Conservation (phyloP, 2,329 filamentous ascomycete genomes). For the Sporothrix dimorphospora region DNA sequence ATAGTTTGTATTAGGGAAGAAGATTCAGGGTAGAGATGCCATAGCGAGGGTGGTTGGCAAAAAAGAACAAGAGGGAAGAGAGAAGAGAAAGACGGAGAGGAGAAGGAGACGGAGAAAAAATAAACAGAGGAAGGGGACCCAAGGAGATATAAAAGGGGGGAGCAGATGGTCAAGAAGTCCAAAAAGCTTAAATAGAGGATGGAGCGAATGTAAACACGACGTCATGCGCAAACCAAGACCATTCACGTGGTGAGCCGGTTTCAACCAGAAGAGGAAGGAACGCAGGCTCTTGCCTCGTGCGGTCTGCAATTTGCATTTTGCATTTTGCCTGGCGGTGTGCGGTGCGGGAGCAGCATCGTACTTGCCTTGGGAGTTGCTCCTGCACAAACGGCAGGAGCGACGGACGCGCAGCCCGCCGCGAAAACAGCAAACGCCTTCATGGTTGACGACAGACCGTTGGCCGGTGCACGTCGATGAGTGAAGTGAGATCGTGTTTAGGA, state of each 20-base stretch:
- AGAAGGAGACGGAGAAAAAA: not conserved
- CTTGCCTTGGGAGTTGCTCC: conserved; percentile 22
- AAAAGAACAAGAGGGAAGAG: not conserved
- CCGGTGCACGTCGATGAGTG: not conserved
- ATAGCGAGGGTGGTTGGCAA: too few species aligned
- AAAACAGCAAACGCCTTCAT: conserved; percentile 27
- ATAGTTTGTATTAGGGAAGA: not conserved
- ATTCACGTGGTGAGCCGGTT: not conserved
- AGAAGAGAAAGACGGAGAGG: not conserved
- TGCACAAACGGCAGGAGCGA: conserved; percentile 25
- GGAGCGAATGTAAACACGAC: conserved; percentile 5
- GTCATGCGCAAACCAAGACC: not conserved
- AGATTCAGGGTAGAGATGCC: not conserved
- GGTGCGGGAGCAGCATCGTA: not conserved
- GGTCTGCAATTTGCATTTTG: not conserved
- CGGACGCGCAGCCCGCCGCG: conserved; percentile 5
- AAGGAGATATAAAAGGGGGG: not conserved
- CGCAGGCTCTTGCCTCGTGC: not conserved
- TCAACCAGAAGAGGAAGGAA: conserved; percentile 1
- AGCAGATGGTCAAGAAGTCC: not conserved
- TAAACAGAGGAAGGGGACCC: not conserved
- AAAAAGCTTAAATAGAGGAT: not conserved
- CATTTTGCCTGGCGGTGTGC: not conserved
- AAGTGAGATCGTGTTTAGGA: not conserved
- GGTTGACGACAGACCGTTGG: not conserved